These are phyloP conservation scores for Dictyostelium firmibasis DNA, from an alignment of 78 protist species.

Conservation along the genomic window DNA sequence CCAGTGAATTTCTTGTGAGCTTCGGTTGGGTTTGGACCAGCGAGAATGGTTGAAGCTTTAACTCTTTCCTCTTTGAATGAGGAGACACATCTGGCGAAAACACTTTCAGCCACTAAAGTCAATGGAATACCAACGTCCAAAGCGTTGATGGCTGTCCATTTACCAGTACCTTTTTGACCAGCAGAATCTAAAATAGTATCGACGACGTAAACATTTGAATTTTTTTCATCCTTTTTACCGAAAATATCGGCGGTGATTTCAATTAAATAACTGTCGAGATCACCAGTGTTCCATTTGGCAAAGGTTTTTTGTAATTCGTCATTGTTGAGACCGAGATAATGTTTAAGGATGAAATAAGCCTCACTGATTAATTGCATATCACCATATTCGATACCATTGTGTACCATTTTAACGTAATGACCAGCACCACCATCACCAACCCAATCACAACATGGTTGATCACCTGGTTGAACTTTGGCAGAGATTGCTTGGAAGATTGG, in stretches of 20 bases:
- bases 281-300: conserved; percentile 93
- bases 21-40: conserved; percentile 80
- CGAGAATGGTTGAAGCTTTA: conserved; percentile 77
- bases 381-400: conserved; percentile 99
- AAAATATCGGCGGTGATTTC: conserved; percentile 96
- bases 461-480: conserved; percentile 89
- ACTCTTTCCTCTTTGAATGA: conserved; percentile 88
- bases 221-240: conserved; percentile 70
- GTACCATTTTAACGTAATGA: conserved; percentile 98
- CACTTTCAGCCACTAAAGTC: conserved; percentile 87
- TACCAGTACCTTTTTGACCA: conserved; percentile 98
- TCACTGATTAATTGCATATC: conserved; percentile 97
- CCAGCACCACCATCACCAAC: conserved; percentile 99
- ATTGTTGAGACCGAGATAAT: conserved; percentile 78
- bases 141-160: conserved; percentile 89
- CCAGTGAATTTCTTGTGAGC: conserved; percentile 21
- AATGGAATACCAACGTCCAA: conserved; percentile 88
- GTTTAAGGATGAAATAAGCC: conserved; percentile 89
- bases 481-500: conserved; percentile 88
- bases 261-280: conserved; percentile 91
- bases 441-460: conserved; percentile 92
- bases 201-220: conserved; percentile 80
- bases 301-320: conserved; percentile 87
- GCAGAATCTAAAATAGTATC: conserved; percentile 93
- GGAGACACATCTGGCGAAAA: conserved; percentile 87